Evolutionary conservation across 768 basidiomycete genomes (phyloP).

Genomic region (Pisolithus orientalis): DNA sequence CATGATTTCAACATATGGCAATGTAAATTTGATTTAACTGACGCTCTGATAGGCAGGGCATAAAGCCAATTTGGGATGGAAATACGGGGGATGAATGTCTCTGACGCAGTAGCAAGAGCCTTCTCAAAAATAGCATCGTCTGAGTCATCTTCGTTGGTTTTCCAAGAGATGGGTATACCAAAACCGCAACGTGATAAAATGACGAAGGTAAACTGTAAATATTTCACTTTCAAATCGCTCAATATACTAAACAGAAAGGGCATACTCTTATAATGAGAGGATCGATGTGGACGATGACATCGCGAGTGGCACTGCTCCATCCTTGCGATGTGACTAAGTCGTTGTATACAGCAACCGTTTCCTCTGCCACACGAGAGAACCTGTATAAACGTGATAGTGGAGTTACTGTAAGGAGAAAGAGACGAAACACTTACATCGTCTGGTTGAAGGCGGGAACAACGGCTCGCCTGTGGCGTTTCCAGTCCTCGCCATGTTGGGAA

Average conservation of each 20-base stretch:
- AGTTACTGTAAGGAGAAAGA: not conserved
- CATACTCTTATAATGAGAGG: constrained; percentile 8
- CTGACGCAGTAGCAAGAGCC: constrained; percentile 4
- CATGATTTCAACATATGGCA: not conserved
- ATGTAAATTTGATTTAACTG: not conserved
- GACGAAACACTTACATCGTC: constrained; percentile 25
- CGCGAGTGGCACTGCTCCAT: constrained; percentile 1
- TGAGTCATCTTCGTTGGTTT: not conserved
- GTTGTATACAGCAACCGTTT: not conserved
- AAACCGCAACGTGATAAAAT: not conserved
- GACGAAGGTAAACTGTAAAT: not conserved
- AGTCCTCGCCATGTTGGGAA: constrained; percentile 35
- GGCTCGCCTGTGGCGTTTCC: constrained; percentile 41
- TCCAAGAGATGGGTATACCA: constrained; percentile 15
- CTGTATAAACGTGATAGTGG: not conserved
- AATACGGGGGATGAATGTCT: constrained; percentile 4
- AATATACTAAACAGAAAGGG: too few species aligned
- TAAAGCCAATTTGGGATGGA: constrained; percentile 8
- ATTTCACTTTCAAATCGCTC: too few species aligned
- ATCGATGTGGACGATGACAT: constrained; percentile 19
- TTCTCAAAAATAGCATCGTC: not conserved
- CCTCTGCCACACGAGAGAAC: not conserved
- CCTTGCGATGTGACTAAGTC: not conserved
- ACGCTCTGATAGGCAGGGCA: not conserved
- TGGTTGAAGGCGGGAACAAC: constrained; percentile 41